Evolutionary conservation across 148 eudicot genomes (phyloP).

Genomic region (Vaccinium myrtillus): DNA sequence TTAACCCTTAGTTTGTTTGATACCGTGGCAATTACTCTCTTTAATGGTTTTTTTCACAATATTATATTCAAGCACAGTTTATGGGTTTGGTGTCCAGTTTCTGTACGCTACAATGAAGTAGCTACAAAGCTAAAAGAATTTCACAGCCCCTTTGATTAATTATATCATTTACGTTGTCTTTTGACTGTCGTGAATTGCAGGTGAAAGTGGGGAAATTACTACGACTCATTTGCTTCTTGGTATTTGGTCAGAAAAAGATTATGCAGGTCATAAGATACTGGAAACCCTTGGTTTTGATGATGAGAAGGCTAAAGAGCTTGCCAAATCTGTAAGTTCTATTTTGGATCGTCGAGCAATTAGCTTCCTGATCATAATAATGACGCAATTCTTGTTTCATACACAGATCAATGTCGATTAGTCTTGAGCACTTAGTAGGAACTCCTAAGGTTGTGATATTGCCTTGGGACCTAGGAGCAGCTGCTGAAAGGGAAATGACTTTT

Average conservation of each 20-base stretch:
- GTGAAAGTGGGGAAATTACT: slow-evolving; percentile 84
- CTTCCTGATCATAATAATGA: slow-evolving; percentile 1
- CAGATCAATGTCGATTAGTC: slow-evolving; percentile 76
- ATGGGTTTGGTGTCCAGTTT: neutral
- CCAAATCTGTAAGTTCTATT: slow-evolving; percentile 57
- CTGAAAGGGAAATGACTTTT: slow-evolving; percentile 1
- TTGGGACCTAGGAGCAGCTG: slow-evolving; percentile 12
- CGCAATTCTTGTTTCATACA: slow-evolving; percentile 25
- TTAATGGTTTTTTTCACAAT: neutral
- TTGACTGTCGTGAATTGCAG: slow-evolving; percentile 34
- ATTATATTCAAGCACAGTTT: slow-evolving; percentile 1
- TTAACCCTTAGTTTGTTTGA: neutral
- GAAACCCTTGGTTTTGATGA: slow-evolving; percentile 67
- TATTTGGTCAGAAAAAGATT: slow-evolving; percentile 73
- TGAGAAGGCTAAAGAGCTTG: slow-evolving; percentile 76
- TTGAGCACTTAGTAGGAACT: slow-evolving; percentile 47
- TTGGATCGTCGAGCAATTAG: neutral
- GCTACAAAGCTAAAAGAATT: neutral
- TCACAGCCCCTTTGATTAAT: neutral
- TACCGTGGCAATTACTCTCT: neutral
- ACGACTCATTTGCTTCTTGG: slow-evolving; percentile 67
- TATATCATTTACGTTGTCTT: neutral
- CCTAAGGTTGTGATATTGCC: neutral
- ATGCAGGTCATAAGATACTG: slow-evolving; percentile 71
- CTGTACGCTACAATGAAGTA: neutral